Conservation (phyloP, 2,329 filamentous ascomycete species). For the Monosporascus ibericus region DNA sequence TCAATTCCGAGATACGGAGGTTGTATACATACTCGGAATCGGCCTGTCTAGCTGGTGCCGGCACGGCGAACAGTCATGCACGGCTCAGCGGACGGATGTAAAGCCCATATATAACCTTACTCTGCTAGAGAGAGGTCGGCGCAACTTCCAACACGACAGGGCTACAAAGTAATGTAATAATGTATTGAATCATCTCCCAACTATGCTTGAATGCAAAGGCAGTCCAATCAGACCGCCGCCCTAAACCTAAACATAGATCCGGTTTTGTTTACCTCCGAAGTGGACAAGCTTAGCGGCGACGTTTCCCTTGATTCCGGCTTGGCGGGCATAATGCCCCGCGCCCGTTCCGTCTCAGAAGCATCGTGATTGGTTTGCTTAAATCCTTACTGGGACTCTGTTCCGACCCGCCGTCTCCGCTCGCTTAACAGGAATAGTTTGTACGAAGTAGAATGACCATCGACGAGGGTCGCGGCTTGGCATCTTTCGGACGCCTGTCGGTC, state of each 20-base stretch:
- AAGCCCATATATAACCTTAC: too few species aligned
- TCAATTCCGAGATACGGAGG: too few species aligned
- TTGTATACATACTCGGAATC: too few species aligned
- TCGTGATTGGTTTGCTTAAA: conserved; percentile 6
- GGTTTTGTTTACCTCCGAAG: not conserved
- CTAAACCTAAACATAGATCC: not conserved
- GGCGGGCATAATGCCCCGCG: conserved; percentile 10
- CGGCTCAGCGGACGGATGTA: too few species aligned
- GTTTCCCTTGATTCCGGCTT: conserved; percentile 20
- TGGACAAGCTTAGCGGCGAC: conserved; percentile 9
- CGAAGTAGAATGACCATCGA: too few species aligned
- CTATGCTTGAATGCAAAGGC: not conserved
- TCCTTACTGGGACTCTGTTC: conserved; percentile 2
- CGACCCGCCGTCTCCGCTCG: conserved; percentile 6
- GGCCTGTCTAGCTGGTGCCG: too few species aligned
- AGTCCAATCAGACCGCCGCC: not conserved
- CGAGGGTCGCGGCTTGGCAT: too few species aligned
- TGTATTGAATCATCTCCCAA: not conserved
- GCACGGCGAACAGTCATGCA: too few species aligned
- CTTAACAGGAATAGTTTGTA: too few species aligned
- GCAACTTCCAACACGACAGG: too few species aligned
- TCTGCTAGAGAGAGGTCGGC: too few species aligned
- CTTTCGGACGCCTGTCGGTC: too few species aligned
- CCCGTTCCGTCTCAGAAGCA: not conserved
- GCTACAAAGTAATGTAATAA: not conserved